phyloP scores from a whole-genome alignment of 2,329 filamentous ascomycete genomes.

The Pseudocercospora crystallina region DNA sequence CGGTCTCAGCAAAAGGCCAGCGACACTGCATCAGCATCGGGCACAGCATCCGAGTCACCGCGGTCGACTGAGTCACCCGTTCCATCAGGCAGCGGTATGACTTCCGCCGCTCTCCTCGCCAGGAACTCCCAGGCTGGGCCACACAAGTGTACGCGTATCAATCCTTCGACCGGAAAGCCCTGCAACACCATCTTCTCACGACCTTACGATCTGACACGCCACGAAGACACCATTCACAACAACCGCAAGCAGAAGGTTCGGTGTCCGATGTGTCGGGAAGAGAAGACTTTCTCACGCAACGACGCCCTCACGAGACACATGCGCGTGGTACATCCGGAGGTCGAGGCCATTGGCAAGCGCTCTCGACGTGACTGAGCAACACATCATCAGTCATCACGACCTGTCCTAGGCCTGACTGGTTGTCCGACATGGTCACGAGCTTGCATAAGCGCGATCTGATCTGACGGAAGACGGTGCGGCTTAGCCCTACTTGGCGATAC shows the following conservation, averaged over 20 bases:
- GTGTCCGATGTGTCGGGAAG: slow-evolving; percentile 88
- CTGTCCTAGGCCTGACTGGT: background rate
- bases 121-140: slow-evolving; percentile 89
- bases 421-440: background rate
- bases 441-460: slow-evolving; percentile 12
- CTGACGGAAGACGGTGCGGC: slow-evolving; percentile 7
- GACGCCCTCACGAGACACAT: slow-evolving; percentile 94
- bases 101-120: slow-evolving; percentile 55
- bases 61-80: slow-evolving; percentile 33
- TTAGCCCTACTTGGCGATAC: slow-evolving; percentile 10
- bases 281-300: slow-evolving; percentile 94
- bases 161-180: slow-evolving; percentile 90
- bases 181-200: slow-evolving; percentile 93
- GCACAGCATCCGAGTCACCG: slow-evolving; percentile 30
- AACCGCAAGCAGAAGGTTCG: slow-evolving; percentile 90
- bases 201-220: slow-evolving; percentile 92
- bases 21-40: slow-evolving; percentile 40
- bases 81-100: slow-evolving; percentile 43
- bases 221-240: slow-evolving; percentile 98
- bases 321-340: slow-evolving; percentile 87
- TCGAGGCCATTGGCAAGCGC: slow-evolving; percentile 73
- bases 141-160: slow-evolving; percentile 88
- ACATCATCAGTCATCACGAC: background rate
- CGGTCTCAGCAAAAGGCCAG: slow-evolving; percentile 60
- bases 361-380: slow-evolving; percentile 35